A percentile compares a stretch with the other conserved stretches of the same genome.
These are phyloP conservation scores for Chaetoscypha palmicola DNA, from an alignment of 2,329 filamentous ascomycete species.

Conservation along the genomic window DNA sequence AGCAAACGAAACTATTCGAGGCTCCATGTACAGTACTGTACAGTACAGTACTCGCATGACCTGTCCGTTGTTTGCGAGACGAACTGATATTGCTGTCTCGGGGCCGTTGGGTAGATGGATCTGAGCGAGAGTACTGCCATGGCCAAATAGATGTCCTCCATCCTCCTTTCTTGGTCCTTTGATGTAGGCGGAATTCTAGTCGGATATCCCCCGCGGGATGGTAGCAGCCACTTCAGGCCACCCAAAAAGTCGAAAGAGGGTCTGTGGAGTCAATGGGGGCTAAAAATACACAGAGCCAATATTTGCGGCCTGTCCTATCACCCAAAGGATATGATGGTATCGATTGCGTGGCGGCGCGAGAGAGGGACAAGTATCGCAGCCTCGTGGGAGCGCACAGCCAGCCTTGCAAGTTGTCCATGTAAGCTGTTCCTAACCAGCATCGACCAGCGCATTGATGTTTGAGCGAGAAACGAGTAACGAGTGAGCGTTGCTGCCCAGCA, in stretches of 20 bases:
- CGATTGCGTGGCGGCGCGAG: conserved; percentile 26
- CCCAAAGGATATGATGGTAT: conserved; percentile 5
- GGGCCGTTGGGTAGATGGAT: conserved; percentile 1
- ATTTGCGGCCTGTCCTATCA: background rate
- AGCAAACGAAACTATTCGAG: too few species aligned
- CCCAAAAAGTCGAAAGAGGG: conserved; percentile 1
- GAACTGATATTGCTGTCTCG: conserved; percentile 10
- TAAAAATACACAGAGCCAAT: conserved; percentile 9
- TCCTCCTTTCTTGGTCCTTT: conserved; percentile 6
- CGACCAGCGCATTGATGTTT: conserved; percentile 27
- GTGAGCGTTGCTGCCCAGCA: conserved; percentile 25
- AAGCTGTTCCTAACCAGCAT: too few species aligned
- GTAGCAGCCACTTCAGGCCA: background rate
- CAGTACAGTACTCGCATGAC: too few species aligned
- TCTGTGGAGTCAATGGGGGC: conserved; percentile 2
- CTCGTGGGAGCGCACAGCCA: conserved; percentile 15
- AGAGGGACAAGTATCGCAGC: conserved; percentile 24
- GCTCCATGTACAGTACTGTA: too few species aligned
- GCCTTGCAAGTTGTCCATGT: conserved; percentile 16
- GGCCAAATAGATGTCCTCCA: too few species aligned
- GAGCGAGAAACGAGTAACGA: too few species aligned
- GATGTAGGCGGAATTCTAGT: conserved; percentile 6
- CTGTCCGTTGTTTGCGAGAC: conserved; percentile 3
- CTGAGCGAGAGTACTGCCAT: too few species aligned
- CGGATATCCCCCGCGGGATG: conserved; percentile 13